Percentiles rank a stretch among this genome's conserved stretches.
These are phyloP conservation scores for Apophysomyces sp. DNA, from an alignment of 371 early-diverging fungal genomes.

Conservation along the genomic window DNA sequence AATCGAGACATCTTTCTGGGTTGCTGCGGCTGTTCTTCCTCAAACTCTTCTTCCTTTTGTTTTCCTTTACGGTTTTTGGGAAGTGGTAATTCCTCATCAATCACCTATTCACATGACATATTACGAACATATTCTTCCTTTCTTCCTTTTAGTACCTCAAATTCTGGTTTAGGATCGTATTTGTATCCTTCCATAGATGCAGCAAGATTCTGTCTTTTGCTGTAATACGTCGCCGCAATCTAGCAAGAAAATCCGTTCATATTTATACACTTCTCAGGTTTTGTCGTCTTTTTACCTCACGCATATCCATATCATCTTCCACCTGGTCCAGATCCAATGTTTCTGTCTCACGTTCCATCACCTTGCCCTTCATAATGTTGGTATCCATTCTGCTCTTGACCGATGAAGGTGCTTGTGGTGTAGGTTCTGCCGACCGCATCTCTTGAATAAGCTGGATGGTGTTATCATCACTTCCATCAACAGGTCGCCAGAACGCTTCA, in stretches of 20 bases:
- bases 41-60: slow-evolving; percentile 10
- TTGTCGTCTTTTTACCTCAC: slow-evolving; percentile 32
- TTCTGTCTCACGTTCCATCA: slow-evolving; percentile 54
- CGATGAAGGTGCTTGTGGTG: background rate
- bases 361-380: slow-evolving; percentile 50
- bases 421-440: background rate
- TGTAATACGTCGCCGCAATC: slow-evolving; percentile 30
- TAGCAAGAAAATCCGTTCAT: background rate
- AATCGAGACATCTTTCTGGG: slow-evolving; percentile 47
- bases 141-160: slow-evolving; percentile 26
- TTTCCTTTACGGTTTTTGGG: slow-evolving; percentile 13
- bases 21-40: slow-evolving; percentile 14
- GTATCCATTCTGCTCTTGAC: slow-evolving; percentile 40
- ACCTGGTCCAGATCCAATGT: slow-evolving; percentile 52
- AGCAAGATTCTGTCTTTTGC: slow-evolving; percentile 30
- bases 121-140: background rate
- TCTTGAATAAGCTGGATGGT: background rate
- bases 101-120: slow-evolving; percentile 9
- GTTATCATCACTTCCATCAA: slow-evolving; percentile 13
- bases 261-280: background rate
- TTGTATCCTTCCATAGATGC: slow-evolving; percentile 41
- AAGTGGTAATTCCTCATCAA: slow-evolving; percentile 48
- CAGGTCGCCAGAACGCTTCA: slow-evolving; percentile 27
- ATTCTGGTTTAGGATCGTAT: slow-evolving; percentile 41
- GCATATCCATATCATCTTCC: slow-evolving; percentile 59